These are phyloP conservation scores for Rhododendron ovatum DNA, from an alignment of 148 eudicot species.

Conservation along the genomic window DNA sequence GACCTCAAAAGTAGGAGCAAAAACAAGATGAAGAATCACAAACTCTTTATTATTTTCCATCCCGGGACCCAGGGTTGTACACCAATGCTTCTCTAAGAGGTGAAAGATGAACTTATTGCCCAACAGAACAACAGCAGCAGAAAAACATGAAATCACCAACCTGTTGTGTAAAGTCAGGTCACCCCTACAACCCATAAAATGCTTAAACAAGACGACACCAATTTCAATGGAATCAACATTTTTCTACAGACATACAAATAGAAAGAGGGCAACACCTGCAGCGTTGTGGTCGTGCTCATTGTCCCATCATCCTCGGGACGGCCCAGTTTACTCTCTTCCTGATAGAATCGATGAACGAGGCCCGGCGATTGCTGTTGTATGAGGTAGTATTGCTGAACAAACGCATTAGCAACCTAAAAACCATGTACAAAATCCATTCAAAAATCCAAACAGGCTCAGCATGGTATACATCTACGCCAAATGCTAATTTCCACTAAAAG, in stretches of 20 bases:
- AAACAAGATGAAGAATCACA: background rate
- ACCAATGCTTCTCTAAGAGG: background rate
- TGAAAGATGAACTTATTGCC: background rate
- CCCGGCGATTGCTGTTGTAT: slow-evolving; percentile 71
- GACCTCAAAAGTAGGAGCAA: background rate
- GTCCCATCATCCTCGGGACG: slow-evolving; percentile 50
- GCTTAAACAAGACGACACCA: background rate
- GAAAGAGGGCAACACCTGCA: slow-evolving; percentile 43
- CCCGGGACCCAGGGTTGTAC: background rate
- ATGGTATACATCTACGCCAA: background rate
- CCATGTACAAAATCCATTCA: background rate
- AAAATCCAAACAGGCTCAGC: background rate
- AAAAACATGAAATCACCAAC: background rate
- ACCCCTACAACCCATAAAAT: slow-evolving; percentile 1
- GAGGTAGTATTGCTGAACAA: slow-evolving; percentile 70
- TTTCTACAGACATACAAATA: background rate
- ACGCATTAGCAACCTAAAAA: slow-evolving; percentile 80
- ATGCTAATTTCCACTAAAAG: background rate
- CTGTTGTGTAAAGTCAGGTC: background rate
- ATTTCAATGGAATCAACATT: background rate
- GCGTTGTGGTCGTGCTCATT: slow-evolving; percentile 58
- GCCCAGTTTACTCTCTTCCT: slow-evolving; percentile 67
- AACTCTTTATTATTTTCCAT: background rate
- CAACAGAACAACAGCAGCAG: background rate
- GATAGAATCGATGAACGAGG: slow-evolving; percentile 62